phyloP scores from a whole-genome alignment of 176 grass and related monocot species.

The Hsuehochloa calcarea region DNA sequence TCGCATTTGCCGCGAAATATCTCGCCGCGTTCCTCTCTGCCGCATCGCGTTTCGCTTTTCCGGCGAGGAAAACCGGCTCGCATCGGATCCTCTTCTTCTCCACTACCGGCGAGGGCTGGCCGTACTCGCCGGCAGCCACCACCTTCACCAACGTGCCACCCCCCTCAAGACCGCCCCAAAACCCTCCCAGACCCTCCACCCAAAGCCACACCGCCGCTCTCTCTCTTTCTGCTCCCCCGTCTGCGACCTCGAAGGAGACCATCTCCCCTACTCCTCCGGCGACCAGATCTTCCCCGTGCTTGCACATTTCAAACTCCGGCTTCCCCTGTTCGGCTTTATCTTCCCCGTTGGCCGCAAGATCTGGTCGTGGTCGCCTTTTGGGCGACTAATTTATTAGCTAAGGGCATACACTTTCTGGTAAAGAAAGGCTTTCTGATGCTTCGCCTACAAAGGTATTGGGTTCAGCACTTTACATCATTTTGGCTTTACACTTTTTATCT shows the following conservation, averaged over 20 bases:
- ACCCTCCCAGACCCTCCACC: no score
- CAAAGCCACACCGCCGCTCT: neutral
- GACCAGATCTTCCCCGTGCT: neutral
- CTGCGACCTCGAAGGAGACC: no score
- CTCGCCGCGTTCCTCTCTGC: neutral
- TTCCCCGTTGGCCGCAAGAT: neutral
- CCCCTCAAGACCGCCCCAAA: no score
- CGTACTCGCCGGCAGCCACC: no score
- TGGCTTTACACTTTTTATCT: constrained; percentile 1
- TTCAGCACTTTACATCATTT: constrained; percentile 1
- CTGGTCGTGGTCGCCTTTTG: neutral
- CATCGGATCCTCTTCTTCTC: no score
- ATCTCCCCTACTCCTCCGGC: no score
- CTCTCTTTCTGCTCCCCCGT: no score
- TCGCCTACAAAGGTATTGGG: neutral
- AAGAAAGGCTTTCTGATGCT: constrained; percentile 22
- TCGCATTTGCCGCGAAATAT: neutral
- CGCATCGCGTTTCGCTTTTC: neutral
- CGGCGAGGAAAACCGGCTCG: neutral
- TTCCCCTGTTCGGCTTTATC: neutral
- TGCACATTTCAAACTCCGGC: neutral
- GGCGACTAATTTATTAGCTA: neutral
- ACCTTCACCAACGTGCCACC: no score
- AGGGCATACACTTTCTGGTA: neutral
- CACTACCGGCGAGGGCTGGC: no score